phyloP scores from a whole-genome alignment of 2,329 filamentous ascomycete genomes.

The Triangularia verruculosa region DNA sequence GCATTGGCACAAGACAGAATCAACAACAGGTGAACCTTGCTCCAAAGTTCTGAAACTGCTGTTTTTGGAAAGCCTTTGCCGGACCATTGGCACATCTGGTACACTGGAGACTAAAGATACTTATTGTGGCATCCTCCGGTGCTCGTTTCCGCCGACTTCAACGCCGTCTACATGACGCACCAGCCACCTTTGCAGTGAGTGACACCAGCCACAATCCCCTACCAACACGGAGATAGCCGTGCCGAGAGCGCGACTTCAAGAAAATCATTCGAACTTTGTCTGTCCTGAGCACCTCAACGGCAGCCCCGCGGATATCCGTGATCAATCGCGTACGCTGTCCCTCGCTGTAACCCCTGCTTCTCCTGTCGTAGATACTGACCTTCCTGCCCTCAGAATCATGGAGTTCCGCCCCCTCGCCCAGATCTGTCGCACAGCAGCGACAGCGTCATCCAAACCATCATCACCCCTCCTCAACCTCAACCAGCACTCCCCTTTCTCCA shows the following conservation, averaged over 20 bases:
- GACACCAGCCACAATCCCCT: not conserved
- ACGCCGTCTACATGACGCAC: not conserved
- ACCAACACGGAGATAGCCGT: slow-evolving; percentile 3
- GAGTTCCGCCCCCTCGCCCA: slow-evolving; percentile 22
- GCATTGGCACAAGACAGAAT: not conserved
- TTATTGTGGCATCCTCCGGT: too few species aligned
- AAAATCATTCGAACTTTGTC: slow-evolving; percentile 4
- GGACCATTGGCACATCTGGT: too few species aligned
- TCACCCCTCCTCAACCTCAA: slow-evolving; percentile 8
- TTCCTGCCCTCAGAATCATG: slow-evolving; percentile 20
- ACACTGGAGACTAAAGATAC: too few species aligned
- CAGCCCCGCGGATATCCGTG: slow-evolving; percentile 12
- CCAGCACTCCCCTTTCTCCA: slow-evolving; percentile 8
- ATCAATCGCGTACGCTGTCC: slow-evolving; percentile 18
- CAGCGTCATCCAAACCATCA: slow-evolving; percentile 4
- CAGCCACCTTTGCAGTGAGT: slow-evolving; percentile 4
- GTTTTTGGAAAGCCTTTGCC: too few species aligned
- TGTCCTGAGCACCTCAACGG: not conserved
- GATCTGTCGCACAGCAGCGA: slow-evolving; percentile 10
- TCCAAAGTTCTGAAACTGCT: not conserved
- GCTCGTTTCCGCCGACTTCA: not conserved
- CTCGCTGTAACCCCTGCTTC: not conserved
- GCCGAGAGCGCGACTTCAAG: slow-evolving; percentile 16
- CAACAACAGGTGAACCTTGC: not conserved
- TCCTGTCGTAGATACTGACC: not conserved